These are phyloP conservation scores for Venturia asperata DNA, from an alignment of 2,329 filamentous ascomycete genomes.

Conservation along the genomic window DNA sequence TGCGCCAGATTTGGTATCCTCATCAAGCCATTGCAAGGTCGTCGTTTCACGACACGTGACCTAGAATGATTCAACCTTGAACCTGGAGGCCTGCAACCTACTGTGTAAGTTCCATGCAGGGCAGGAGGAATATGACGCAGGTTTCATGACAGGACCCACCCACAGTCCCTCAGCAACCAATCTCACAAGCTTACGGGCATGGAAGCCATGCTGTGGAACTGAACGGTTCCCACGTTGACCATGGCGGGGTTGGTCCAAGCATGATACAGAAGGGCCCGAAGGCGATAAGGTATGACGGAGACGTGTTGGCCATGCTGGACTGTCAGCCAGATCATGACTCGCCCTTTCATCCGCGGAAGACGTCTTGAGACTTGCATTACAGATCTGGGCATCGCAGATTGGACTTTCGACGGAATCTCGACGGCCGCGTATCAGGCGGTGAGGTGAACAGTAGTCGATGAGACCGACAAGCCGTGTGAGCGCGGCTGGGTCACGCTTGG, in stretches of 20 bases:
- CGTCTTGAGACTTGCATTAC: background rate
- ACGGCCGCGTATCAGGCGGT: background rate
- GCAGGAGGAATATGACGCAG: background rate
- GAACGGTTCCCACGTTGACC: background rate
- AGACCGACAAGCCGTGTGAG: background rate
- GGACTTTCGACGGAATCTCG: background rate
- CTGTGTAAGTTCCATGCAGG: background rate
- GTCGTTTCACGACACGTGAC: background rate
- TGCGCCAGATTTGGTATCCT: background rate
- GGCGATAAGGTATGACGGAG: background rate
- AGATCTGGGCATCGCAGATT: background rate
- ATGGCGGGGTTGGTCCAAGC: background rate
- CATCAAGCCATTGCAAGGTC: background rate
- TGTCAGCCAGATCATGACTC: background rate
- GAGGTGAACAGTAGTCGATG: background rate
- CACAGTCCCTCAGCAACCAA: background rate
- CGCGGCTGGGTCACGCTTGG: background rate
- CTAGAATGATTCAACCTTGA: background rate
- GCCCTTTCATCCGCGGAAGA: background rate
- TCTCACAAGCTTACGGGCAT: background rate
- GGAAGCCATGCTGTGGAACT: background rate
- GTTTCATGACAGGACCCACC: background rate
- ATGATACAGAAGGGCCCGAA: background rate
- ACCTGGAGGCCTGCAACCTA: background rate
- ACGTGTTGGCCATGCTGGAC: background rate